Conservation (phyloP, 1,139 yeast species). For the Suhomyces chickasaworum region DNA sequence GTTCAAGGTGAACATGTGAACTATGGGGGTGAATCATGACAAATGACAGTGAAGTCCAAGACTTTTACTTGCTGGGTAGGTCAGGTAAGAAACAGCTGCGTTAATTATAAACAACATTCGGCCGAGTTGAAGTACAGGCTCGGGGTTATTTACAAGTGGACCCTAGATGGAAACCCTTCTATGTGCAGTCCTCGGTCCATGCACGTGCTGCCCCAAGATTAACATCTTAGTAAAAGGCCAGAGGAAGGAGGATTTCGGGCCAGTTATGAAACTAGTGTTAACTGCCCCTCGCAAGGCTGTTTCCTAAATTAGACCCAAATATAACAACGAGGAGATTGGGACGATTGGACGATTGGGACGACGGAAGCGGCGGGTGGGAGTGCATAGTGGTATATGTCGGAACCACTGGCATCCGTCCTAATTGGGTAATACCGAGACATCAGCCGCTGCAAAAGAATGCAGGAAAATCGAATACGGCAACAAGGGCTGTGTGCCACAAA, state of each 20-base stretch:
- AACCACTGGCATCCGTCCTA: constrained; percentile 1
- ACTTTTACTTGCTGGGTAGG: not conserved
- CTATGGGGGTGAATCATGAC: not conserved
- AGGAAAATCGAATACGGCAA: not conserved
- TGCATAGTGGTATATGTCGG: not conserved
- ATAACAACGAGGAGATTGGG: no score
- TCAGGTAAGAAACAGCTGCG: not conserved
- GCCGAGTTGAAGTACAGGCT: not conserved
- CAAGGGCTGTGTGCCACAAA: constrained; percentile 5
- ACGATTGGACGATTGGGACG: no score
- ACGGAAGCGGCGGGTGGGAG: constrained; percentile 7
- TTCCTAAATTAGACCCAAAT: not conserved
- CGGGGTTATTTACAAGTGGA: not conserved
- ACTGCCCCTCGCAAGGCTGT: constrained; percentile 1
- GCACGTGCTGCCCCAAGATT: not conserved
- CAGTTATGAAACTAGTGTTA: not conserved
- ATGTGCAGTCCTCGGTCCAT: not conserved
- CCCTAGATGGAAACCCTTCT: not conserved
- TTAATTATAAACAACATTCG: not conserved
- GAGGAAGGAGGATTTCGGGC: not conserved
- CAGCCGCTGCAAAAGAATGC: not conserved
- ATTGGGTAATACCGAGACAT: constrained; percentile 7
- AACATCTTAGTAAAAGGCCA: no score
- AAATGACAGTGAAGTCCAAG: not conserved
- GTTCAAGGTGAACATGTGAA: not conserved